Base-by-base conservation (phyloP, 23 red algal species). In the Pyropia yezoensis region DNA sequence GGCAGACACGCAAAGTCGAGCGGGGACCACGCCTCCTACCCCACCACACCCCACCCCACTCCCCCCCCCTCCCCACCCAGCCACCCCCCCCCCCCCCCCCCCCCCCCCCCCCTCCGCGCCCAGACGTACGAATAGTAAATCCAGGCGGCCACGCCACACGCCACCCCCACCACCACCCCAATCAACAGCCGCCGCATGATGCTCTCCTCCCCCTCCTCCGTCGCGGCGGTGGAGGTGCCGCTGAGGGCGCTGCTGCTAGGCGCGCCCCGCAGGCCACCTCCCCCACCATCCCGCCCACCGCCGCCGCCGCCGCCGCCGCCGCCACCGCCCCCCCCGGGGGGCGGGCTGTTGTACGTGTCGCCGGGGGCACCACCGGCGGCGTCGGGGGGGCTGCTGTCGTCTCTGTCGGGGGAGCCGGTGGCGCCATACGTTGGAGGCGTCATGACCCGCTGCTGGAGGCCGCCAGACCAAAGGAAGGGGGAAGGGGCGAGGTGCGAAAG, bases 111-210 rank as follows among this genome's bases (percentile, higher is more conserved):
- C 39, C 39, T 12, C 6, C 39, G 39, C 39, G 6, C 39, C 39
- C 9, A 6, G 4, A 47, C 39, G 39, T 47, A 47, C 39, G 73
- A 74, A 47, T 94, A 94, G 77, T 94, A 94, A 22, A 85, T 29
- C 52, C 64, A 94, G 18, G 89, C 82, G 27, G 69, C 72, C 20
- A 94, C 24, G 30, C 89, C 89, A 57, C 89, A 94, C 13, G 75
- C 52, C 11, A 85, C 53, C 8, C 89, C 89, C 21, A 94, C 77
- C 30, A 85, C 69, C 8, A 56, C 62, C 59, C 74, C 82, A 33
- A 86, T 94, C 27, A 70, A 39, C 25, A 70, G 66, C 39, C 39
- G 50, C 39, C 47, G 66, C n/a, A n/a, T 17, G 33, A 18, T 56
- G 17, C 27, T n/a, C 27, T 27, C 47, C 47, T 47, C 32, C 25